These are phyloP conservation scores for Hymenoscyphus linearis DNA, from an alignment of 2,329 filamentous ascomycete genomes.

Conservation along the genomic window DNA sequence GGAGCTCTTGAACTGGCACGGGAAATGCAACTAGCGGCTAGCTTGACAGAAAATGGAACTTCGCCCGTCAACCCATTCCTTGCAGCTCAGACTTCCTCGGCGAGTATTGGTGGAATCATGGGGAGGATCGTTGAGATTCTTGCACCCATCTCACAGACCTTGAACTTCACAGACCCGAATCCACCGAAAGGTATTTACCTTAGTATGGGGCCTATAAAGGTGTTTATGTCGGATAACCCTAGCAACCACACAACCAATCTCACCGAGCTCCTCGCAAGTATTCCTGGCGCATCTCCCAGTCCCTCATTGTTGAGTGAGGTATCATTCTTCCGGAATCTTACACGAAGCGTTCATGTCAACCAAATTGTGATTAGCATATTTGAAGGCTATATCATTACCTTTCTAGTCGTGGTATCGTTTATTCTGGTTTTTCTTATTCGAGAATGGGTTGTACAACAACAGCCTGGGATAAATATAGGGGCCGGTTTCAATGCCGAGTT, in stretches of 20 bases:
- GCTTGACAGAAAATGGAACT: slow-evolving; percentile 26
- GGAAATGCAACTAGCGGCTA: slow-evolving; percentile 23
- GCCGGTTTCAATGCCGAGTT: slow-evolving; percentile 50
- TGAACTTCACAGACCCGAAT: slow-evolving; percentile 26
- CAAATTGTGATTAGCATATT: slow-evolving; percentile 74
- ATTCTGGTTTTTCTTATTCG: slow-evolving; percentile 95
- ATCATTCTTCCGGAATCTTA: slow-evolving; percentile 53
- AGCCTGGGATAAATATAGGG: slow-evolving; percentile 83
- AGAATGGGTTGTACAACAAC: slow-evolving; percentile 97
- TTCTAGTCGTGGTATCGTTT: slow-evolving; percentile 87
- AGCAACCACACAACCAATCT: slow-evolving; percentile 11
- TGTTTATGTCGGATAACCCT: slow-evolving; percentile 7
- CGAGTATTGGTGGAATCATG: slow-evolving; percentile 34
- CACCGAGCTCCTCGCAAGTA: slow-evolving; percentile 8
- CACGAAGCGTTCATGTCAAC: slow-evolving; percentile 67
- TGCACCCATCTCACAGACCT: slow-evolving; percentile 23
- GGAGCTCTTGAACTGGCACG: slow-evolving; percentile 21
- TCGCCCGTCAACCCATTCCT: slow-evolving; percentile 28
- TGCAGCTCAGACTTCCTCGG: slow-evolving; percentile 34
- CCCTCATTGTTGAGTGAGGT: slow-evolving; percentile 53
- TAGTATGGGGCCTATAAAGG: slow-evolving; percentile 20
- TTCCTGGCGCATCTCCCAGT: slow-evolving; percentile 8
- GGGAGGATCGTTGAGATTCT: slow-evolving; percentile 33
- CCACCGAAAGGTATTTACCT: slow-evolving; percentile 29
- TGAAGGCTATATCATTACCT: slow-evolving; percentile 90